Percentiles rank a stretch among this genome's conserved stretches.
Conservation (phyloP, 202 grass and related monocot genomes). For the Eragrostis tef region DNA sequence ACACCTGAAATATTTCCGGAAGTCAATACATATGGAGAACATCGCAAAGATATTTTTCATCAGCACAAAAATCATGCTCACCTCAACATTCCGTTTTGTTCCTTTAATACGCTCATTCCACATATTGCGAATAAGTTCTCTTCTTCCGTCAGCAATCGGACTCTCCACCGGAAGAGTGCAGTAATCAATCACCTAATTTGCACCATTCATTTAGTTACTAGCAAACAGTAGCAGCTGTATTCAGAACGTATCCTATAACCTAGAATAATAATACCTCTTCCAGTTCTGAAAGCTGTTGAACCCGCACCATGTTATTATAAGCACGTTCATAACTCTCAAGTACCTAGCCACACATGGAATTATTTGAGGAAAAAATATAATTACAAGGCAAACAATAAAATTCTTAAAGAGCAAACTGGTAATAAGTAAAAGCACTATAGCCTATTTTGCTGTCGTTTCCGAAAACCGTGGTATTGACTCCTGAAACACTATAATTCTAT, state of each 20-base stretch:
- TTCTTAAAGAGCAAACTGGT: slow-evolving; percentile 17
- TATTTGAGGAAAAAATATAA: slow-evolving; percentile 36
- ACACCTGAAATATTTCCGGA: slow-evolving; percentile 62
- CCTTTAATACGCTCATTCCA: slow-evolving; percentile 98
- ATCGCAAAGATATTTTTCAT: slow-evolving; percentile 28
- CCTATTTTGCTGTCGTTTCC: neutral
- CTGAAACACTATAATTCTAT: neutral
- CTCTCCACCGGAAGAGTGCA: slow-evolving; percentile 81
- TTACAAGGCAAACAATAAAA: slow-evolving; percentile 26
- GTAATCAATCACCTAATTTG: slow-evolving; percentile 92
- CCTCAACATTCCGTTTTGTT: slow-evolving; percentile 96
- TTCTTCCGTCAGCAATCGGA: slow-evolving; percentile 74
- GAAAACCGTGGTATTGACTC: neutral
- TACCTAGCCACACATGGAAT: slow-evolving; percentile 57
- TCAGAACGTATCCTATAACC: slow-evolving; percentile 14
- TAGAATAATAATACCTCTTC: slow-evolving; percentile 73
- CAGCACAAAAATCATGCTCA: slow-evolving; percentile 48
- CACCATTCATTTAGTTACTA: slow-evolving; percentile 36
- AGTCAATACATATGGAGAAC: slow-evolving; percentile 32
- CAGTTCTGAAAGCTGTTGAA: slow-evolving; percentile 96
- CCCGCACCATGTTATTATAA: slow-evolving; percentile 98
- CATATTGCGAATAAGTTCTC: slow-evolving; percentile 97
- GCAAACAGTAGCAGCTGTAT: slow-evolving; percentile 24
- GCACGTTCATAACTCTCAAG: slow-evolving; percentile 99
- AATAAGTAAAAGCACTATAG: slow-evolving; percentile 21